These are phyloP conservation scores for Cryptococcus amylolentus DNA, from an alignment of 1,284 basidiomycete species.

Conservation along the genomic window DNA sequence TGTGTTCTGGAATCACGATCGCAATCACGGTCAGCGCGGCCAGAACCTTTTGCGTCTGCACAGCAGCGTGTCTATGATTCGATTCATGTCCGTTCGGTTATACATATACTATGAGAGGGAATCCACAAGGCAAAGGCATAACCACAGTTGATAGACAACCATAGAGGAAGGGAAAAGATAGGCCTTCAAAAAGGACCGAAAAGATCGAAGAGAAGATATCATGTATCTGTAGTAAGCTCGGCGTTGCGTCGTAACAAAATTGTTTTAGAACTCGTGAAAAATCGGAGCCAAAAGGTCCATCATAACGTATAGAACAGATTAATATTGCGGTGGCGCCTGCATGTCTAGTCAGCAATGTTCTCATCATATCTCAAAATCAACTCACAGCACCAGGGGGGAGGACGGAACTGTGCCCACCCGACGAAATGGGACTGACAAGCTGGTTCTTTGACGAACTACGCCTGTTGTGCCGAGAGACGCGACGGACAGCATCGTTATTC, in stretches of 20 bases:
- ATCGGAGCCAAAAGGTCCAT: neutral
- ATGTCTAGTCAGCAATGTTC: neutral
- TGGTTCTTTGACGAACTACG: constrained; percentile 28
- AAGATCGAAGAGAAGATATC: too few relatives aligned
- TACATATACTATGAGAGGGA: too few relatives aligned
- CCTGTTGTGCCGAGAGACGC: constrained; percentile 36
- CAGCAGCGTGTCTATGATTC: too few relatives aligned
- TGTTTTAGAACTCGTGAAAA: neutral
- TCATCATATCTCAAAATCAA: neutral
- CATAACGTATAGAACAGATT: neutral
- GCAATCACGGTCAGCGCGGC: too few relatives aligned
- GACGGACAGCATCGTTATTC: constrained; percentile 52
- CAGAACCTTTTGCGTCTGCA: too few relatives aligned
- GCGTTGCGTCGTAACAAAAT: neutral
- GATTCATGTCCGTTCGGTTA: too few relatives aligned
- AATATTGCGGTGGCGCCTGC: constrained; percentile 18
- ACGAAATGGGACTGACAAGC: constrained; percentile 27
- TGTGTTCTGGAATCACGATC: too few relatives aligned
- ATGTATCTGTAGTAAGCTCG: neutral
- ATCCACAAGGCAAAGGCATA: too few relatives aligned
- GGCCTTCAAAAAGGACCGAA: too few relatives aligned
- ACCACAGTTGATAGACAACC: too few relatives aligned
- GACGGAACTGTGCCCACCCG: constrained; percentile 12
- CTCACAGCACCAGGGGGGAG: constrained; percentile 33
- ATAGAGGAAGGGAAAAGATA: too few relatives aligned